phyloP scores from a whole-genome alignment of 129 eudicot genomes.

The Gnaphalium uliginosum region DNA sequence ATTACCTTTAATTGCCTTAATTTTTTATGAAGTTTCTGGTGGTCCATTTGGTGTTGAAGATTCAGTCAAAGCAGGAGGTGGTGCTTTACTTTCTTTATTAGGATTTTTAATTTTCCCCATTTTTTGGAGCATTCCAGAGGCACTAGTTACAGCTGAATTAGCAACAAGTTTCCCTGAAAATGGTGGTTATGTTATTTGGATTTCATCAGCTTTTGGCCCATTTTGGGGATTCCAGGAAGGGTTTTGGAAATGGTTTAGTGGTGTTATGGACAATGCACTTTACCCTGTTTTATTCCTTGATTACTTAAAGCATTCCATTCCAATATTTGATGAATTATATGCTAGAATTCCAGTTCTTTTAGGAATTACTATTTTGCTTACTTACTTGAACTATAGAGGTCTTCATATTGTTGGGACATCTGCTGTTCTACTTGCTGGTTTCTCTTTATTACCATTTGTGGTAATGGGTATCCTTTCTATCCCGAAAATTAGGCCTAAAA shows the following conservation, averaged over 20 bases:
- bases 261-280: constrained; percentile 94
- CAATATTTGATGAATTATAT: constrained; percentile 44
- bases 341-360: constrained; percentile 73
- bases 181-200: constrained; percentile 96
- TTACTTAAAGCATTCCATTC: constrained; percentile 74
- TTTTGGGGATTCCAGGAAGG: constrained; percentile 98
- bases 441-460: constrained; percentile 74
- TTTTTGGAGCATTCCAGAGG: constrained; percentile 96
- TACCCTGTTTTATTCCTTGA: constrained; percentile 89
- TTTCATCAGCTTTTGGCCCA: constrained; percentile 87
- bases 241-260: constrained; percentile 96
- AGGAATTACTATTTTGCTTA: constrained; percentile 64
- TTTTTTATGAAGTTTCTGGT: constrained; percentile 91
- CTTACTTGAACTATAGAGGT: constrained; percentile 82
- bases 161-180: constrained; percentile 87
- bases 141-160: constrained; percentile 82
- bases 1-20: constrained; percentile 73
- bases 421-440: constrained; percentile 75
- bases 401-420: constrained; percentile 75
- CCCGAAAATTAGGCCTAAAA: constrained; percentile 56
- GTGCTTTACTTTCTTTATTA: constrained; percentile 71
- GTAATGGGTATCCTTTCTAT: constrained; percentile 70
- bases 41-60: constrained; percentile 98
- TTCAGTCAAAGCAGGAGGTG: constrained; percentile 86
- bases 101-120: constrained; percentile 83